Conservation (phyloP, 2,329 filamentous ascomycete species). For the Tetracladium maxilliforme region DNA sequence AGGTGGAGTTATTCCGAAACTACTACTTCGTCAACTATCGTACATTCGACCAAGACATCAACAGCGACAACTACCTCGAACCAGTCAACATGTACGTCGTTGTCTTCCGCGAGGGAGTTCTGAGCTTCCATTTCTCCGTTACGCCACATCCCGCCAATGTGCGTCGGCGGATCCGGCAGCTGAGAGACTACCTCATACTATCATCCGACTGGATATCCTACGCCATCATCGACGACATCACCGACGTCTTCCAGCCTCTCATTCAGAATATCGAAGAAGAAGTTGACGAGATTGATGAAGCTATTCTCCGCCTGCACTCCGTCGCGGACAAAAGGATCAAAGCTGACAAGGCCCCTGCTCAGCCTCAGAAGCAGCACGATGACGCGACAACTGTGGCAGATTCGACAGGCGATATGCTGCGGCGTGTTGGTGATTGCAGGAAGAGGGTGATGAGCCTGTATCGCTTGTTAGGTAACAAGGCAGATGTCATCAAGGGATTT, state of each 20-base stretch:
- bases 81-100: constrained; percentile 97
- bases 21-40: constrained; percentile 99
- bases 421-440: constrained; percentile 81
- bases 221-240: constrained; percentile 95
- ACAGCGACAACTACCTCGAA: constrained; percentile 80
- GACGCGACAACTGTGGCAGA: constrained; percentile 23
- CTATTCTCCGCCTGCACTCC: constrained; percentile 71
- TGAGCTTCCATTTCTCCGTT: constrained; percentile 95
- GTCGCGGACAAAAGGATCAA: constrained; percentile 23
- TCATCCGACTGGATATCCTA: constrained; percentile 98
- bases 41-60: constrained; percentile 88
- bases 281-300: constrained; percentile 92
- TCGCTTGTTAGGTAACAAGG: constrained; percentile 86
- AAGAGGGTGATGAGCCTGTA: constrained; percentile 98
- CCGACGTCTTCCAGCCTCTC: constrained; percentile 84
- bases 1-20: constrained; percentile 91
- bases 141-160: constrained; percentile 95
- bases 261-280: constrained; percentile 92
- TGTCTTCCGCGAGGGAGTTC: constrained; percentile 87
- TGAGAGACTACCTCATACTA: constrained; percentile 85
- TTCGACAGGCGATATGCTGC: constrained; percentile 61
- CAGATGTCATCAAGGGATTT: constrained; percentile 97
- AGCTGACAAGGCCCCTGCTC: constrained; percentile 17
- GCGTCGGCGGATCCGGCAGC: constrained; percentile 77
- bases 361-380: constrained; percentile 28